Percentiles rank a stretch among this genome's conserved stretches.
These are phyloP conservation scores for Apocynum venetum DNA, from an alignment of 257 asterid genomes.

Conservation along the genomic window DNA sequence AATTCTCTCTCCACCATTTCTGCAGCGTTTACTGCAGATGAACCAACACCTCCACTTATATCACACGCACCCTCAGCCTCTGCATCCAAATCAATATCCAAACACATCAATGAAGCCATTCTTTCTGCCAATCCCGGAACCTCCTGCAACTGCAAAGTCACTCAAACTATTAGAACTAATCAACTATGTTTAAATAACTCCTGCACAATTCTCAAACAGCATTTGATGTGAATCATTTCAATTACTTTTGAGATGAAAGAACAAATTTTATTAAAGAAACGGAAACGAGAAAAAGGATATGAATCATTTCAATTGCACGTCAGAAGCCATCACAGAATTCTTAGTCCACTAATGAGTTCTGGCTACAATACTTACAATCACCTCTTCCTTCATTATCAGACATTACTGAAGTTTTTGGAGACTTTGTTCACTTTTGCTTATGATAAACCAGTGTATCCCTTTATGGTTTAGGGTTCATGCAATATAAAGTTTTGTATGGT, in stretches of 20 bases:
- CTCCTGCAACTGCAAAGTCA: constrained; percentile 67
- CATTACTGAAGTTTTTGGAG: background rate
- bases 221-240: background rate
- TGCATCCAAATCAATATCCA: constrained; percentile 56
- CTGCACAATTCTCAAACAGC: constrained; percentile 22
- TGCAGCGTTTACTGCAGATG: constrained; percentile 31
- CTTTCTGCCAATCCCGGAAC: constrained; percentile 87
- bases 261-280: background rate
- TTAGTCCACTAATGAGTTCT: background rate
- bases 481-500: background rate
- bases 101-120: constrained; percentile 93
- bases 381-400: background rate
- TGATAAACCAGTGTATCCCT: background rate
- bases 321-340: background rate
- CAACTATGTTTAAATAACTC: constrained; percentile 14
- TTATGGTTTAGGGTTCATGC: background rate
- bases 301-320: background rate
- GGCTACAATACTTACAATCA: background rate
- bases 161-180: constrained; percentile 10
- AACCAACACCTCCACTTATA: constrained; percentile 23
- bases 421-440: background rate
- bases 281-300: background rate
- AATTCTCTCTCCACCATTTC: constrained; percentile 67
- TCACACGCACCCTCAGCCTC: constrained; percentile 39
- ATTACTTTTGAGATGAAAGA: background rate